Conservation (phyloP, 495 filamentous ascomycete genomes). For the Talaromyces proteolyticus region DNA sequence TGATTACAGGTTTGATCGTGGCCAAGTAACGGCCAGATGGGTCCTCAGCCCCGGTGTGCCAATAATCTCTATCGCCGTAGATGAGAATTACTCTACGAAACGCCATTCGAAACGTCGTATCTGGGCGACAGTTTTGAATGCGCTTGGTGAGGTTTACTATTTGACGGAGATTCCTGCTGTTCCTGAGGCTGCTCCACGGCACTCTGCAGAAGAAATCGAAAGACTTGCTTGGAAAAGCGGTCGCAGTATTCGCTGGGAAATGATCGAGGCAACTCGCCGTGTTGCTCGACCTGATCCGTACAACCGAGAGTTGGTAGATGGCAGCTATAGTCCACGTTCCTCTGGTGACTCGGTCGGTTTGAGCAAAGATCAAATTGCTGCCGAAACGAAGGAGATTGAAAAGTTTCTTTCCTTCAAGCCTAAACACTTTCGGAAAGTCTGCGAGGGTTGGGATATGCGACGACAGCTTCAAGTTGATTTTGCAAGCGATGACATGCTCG, state of each 20-base stretch:
- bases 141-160: constrained; percentile 87
- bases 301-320: constrained; percentile 48
- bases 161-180: constrained; percentile 60
- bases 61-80: constrained; percentile 78
- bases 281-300: constrained; percentile 66
- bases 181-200: constrained; percentile 23
- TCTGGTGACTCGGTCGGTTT: constrained; percentile 70
- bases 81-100: constrained; percentile 67
- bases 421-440: constrained; percentile 70
- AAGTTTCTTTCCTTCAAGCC: constrained; percentile 69
- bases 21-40: constrained; percentile 81
- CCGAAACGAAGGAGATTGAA: constrained; percentile 78
- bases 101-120: constrained; percentile 63
- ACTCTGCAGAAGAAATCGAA: constrained; percentile 42
- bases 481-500: constrained; percentile 66
- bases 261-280: constrained; percentile 71
- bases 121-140: constrained; percentile 87
- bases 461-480: constrained; percentile 85
- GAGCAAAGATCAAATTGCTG: constrained; percentile 58
- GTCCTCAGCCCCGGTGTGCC: constrained; percentile 88
- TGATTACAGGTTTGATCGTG: constrained; percentile 60
- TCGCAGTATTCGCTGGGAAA: constrained; percentile 70
- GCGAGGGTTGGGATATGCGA: constrained; percentile 89
- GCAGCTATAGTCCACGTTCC: constrained; percentile 61
- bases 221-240: constrained; percentile 73